Percentiles rank a stretch among this genome's conserved stretches.
These are phyloP conservation scores for Pestalotiopsis sp. DNA, from an alignment of 2,329 filamentous ascomycete species.

Conservation along the genomic window DNA sequence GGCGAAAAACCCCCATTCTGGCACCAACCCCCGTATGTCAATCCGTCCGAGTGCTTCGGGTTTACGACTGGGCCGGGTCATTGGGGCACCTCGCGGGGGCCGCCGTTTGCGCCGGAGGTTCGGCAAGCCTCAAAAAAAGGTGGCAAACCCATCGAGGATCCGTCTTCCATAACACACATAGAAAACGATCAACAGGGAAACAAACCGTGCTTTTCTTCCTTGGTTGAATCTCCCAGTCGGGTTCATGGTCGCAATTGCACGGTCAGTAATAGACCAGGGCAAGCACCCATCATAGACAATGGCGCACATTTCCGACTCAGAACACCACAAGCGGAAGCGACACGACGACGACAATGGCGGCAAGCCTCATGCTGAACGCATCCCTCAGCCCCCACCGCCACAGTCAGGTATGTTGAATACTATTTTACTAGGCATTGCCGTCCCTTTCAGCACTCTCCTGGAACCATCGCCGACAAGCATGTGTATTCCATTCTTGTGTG, in stretches of 20 bases:
- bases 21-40: conserved; percentile 1
- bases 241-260: background rate
- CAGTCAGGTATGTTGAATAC: conserved; percentile 46
- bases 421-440: background rate
- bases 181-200: background rate
- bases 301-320: conserved; percentile 40
- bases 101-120: conserved; percentile 8
- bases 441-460: background rate
- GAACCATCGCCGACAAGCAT: background rate
- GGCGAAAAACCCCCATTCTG: background rate
- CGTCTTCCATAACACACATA: background rate
- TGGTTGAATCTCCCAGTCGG: background rate
- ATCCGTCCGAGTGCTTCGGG: conserved; percentile 2
- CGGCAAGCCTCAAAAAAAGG: conserved; percentile 1
- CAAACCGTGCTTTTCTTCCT: no score
- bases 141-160: background rate
- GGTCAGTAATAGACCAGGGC: background rate
- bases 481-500: background rate
- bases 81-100: conserved; percentile 3
- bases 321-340: conserved; percentile 52
- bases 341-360: conserved; percentile 43
- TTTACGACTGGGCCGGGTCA: conserved; percentile 2
- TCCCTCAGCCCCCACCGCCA: conserved; percentile 46
- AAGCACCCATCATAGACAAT: conserved; percentile 29
- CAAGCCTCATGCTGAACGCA: conserved; percentile 40